These are phyloP conservation scores for Serpula lacrymans DNA, from an alignment of 768 basidiomycete genomes.

Conservation along the genomic window DNA sequence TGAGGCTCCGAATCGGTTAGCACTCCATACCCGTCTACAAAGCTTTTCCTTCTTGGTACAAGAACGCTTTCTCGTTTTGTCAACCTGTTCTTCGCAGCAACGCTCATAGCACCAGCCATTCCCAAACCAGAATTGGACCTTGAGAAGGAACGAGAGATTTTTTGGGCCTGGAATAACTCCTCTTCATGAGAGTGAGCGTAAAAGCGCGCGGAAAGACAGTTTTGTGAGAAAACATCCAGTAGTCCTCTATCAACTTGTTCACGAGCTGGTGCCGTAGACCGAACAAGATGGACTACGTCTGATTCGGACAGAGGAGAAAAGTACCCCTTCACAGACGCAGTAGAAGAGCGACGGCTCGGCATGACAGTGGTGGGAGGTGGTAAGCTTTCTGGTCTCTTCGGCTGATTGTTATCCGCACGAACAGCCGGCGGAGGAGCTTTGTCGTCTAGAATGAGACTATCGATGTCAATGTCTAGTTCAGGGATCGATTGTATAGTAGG, in stretches of 20 bases:
- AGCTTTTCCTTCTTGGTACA: slow-evolving; percentile 56
- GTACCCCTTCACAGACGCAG: slow-evolving; percentile 60
- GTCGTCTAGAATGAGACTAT: slow-evolving; percentile 6
- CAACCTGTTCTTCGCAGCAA: slow-evolving; percentile 53
- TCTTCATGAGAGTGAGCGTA: slow-evolving; percentile 61
- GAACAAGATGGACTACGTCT: slow-evolving; percentile 61
- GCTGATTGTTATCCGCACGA: background rate
- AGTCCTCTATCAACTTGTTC: slow-evolving; percentile 73
- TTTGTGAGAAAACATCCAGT: slow-evolving; percentile 76
- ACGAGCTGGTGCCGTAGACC: slow-evolving; percentile 63
- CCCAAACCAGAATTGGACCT: slow-evolving; percentile 59
- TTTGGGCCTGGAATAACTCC: slow-evolving; percentile 57
- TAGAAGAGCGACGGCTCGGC: slow-evolving; percentile 57
- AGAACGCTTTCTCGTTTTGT: slow-evolving; percentile 70
- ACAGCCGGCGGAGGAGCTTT: slow-evolving; percentile 4
- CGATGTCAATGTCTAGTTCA: slow-evolving; percentile 32
- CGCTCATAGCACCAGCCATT: slow-evolving; percentile 52
- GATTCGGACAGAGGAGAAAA: slow-evolving; percentile 46
- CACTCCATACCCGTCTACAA: slow-evolving; percentile 24
- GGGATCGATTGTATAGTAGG: slow-evolving; percentile 60
- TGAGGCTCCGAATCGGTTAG: background rate
- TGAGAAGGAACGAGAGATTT: slow-evolving; percentile 41
- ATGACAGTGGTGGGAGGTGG: slow-evolving; percentile 13
- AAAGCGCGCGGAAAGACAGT: slow-evolving; percentile 63
- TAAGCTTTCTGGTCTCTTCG: slow-evolving; percentile 15